These are phyloP conservation scores for Eragrostis nindensis DNA, from an alignment of 176 grass and related monocot species.

Conservation along the genomic window DNA sequence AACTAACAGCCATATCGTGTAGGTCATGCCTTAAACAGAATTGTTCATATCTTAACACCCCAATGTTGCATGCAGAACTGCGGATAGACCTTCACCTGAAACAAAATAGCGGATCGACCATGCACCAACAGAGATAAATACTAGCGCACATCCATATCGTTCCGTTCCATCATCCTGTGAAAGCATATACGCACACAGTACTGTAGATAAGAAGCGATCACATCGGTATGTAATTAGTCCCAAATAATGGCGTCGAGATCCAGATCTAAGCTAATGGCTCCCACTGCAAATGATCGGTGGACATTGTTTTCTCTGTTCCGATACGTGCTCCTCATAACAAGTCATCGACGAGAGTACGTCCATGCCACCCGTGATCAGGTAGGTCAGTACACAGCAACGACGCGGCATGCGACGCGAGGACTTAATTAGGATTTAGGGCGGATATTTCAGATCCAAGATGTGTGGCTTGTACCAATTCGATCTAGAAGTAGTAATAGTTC, in stretches of 20 bases:
- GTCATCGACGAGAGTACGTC: background rate
- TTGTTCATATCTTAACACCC: no score
- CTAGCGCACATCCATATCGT: background rate
- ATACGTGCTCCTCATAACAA: background rate
- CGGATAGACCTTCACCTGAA: no score
- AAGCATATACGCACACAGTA: background rate
- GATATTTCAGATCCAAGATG: constrained; percentile 3
- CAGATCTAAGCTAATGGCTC: no score
- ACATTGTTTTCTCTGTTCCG: background rate
- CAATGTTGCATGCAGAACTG: no score
- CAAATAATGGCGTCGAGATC: background rate
- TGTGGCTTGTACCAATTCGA: background rate
- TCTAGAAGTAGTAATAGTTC: no score
- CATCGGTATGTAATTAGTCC: background rate
- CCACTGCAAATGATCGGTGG: constrained; percentile 3
- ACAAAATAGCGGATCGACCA: background rate
- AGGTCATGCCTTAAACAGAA: no score
- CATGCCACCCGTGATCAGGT: constrained; percentile 9
- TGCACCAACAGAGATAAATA: background rate
- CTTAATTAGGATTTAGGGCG: background rate
- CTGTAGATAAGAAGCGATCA: background rate
- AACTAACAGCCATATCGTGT: no score
- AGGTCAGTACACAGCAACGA: background rate
- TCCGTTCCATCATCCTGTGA: background rate
- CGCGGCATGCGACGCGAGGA: background rate